phyloP scores from a whole-genome alignment of 2,329 filamentous ascomycete genomes.

The Metarhizium album region DNA sequence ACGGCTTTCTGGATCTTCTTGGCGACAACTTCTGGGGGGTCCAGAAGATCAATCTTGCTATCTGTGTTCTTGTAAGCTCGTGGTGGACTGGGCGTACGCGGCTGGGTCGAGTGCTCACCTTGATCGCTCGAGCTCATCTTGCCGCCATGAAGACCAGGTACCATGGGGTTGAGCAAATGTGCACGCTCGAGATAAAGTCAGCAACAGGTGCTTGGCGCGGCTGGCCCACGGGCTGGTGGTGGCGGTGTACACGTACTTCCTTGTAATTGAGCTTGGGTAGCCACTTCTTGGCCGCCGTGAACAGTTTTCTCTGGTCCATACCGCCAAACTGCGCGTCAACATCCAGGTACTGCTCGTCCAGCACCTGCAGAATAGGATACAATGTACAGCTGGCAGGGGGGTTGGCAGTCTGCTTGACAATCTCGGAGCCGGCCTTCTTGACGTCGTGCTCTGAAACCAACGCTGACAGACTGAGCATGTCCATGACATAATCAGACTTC shows the following conservation, averaged over 20 bases:
- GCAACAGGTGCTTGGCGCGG: neutral
- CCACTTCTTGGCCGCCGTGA: slow-evolving; percentile 74
- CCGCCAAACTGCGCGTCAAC: slow-evolving; percentile 84
- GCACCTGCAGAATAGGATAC: slow-evolving; percentile 56
- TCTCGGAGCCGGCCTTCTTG: slow-evolving; percentile 82
- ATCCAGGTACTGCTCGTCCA: slow-evolving; percentile 82
- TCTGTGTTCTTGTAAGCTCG: slow-evolving; percentile 29
- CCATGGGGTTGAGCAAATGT: slow-evolving; percentile 57
- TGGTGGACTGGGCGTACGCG: neutral
- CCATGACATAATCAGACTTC: slow-evolving; percentile 68
- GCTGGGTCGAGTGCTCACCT: slow-evolving; percentile 28
- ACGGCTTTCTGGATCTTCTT: slow-evolving; percentile 84
- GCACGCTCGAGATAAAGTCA: slow-evolving; percentile 20
- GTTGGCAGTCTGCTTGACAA: slow-evolving; percentile 85
- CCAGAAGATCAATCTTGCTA: slow-evolving; percentile 90
- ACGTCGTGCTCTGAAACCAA: slow-evolving; percentile 69
- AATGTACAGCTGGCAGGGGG: slow-evolving; percentile 46
- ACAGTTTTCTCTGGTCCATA: slow-evolving; percentile 81
- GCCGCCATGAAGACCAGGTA: slow-evolving; percentile 70
- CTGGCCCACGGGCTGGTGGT: no score
- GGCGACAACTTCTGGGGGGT: slow-evolving; percentile 59
- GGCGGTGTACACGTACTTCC: slow-evolving; percentile 29
- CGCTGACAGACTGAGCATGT: slow-evolving; percentile 66
- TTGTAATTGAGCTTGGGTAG: slow-evolving; percentile 79
- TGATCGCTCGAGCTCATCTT: slow-evolving; percentile 78